phyloP scores from a whole-genome alignment of 441 rosid genomes.

The Euphorbia schlechtendalii region DNA sequence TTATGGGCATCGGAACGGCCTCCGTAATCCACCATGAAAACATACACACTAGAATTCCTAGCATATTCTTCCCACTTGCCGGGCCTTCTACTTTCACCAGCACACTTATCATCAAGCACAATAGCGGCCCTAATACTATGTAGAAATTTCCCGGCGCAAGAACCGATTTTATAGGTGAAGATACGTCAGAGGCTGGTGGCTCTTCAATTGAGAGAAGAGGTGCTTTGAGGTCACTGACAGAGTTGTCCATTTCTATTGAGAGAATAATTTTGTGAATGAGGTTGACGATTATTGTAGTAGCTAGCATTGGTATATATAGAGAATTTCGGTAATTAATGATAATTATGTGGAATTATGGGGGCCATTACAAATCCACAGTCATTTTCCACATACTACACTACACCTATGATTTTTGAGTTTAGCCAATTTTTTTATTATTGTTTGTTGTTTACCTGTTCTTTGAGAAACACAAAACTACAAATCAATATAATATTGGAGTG shows the following conservation, averaged over 20 bases:
- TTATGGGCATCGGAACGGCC: constrained; percentile 88
- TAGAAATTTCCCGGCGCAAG: constrained; percentile 43
- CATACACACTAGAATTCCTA: constrained; percentile 66
- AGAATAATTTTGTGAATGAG: no score
- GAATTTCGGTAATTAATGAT: no score
- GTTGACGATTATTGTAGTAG: no score
- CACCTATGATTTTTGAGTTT: no score
- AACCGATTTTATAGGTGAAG: constrained; percentile 24
- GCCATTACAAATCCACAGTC: no score
- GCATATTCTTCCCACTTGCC: constrained; percentile 47
- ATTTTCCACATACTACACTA: no score
- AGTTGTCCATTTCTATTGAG: constrained; percentile 17
- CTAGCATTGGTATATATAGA: no score
- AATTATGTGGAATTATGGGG: no score
- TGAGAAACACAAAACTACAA: no score
- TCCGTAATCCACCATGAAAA: constrained; percentile 92
- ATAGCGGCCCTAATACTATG: constrained; percentile 60
- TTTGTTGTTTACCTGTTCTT: no score
- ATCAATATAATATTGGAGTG: no score
- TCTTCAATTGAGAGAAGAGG: constrained; percentile 52
- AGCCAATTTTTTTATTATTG: no score
- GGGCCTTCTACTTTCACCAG: constrained; percentile 34
- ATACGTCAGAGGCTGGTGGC: constrained; percentile 19
- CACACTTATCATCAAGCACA: constrained; percentile 42
- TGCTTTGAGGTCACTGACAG: constrained; percentile 32